Conservation (phyloP, 495 filamentous ascomycete genomes). For the Daldinia caldariorum region DNA sequence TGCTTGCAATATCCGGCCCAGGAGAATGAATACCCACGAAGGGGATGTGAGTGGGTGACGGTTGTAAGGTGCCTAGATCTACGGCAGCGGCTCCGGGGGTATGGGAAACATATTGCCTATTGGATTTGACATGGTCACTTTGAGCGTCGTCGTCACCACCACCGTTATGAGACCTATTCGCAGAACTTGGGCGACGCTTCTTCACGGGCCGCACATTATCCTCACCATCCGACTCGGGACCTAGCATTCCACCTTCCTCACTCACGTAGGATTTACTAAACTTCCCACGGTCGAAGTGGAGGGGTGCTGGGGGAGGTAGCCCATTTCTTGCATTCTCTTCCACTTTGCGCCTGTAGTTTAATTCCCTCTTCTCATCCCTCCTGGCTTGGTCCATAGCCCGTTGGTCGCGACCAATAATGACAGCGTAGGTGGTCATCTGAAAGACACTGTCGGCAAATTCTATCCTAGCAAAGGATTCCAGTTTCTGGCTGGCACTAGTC, state of each 20-base stretch:
- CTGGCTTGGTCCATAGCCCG: slow-evolving; percentile 56
- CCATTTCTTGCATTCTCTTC: slow-evolving; percentile 53
- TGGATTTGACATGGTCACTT: slow-evolving; percentile 50
- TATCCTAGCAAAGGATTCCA: slow-evolving; percentile 62
- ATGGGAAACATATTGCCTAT: slow-evolving; percentile 61
- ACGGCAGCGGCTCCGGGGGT: slow-evolving; percentile 60
- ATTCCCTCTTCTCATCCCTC: slow-evolving; percentile 53
- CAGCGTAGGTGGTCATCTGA: slow-evolving; percentile 63
- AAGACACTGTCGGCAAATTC: slow-evolving; percentile 63
- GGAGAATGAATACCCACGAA: slow-evolving; percentile 85
- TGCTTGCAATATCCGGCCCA: slow-evolving; percentile 64
- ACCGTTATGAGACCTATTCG: slow-evolving; percentile 39
- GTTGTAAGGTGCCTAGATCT: slow-evolving; percentile 61
- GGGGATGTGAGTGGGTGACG: slow-evolving; percentile 71
- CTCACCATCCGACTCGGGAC: slow-evolving; percentile 60
- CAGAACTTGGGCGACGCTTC: slow-evolving; percentile 49
- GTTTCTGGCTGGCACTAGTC: slow-evolving; percentile 45
- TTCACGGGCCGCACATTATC: slow-evolving; percentile 52
- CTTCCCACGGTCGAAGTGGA: slow-evolving; percentile 52
- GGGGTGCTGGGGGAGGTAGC: slow-evolving; percentile 53
- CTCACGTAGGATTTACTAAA: slow-evolving; percentile 64
- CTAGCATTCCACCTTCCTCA: slow-evolving; percentile 63
- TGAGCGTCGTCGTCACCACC: slow-evolving; percentile 42
- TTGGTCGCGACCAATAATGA: slow-evolving; percentile 62
- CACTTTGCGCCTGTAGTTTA: slow-evolving; percentile 50